These are phyloP conservation scores for Aspergillus sp. DNA, from an alignment of 2,329 filamentous ascomycete genomes.

Conservation along the genomic window DNA sequence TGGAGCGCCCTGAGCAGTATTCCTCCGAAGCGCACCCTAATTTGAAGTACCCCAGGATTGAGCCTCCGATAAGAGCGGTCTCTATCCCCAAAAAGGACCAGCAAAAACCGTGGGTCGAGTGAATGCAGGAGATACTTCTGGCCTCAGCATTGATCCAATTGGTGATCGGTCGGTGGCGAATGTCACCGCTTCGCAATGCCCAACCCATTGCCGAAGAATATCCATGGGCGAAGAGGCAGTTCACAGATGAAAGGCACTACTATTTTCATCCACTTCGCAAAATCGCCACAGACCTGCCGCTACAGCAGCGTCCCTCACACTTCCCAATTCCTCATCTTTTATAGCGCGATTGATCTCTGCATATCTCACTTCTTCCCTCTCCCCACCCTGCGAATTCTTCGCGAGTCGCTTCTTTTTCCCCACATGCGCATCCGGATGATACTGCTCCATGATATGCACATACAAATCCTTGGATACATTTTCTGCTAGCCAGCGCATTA, in stretches of 20 bases:
- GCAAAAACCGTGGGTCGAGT: no score
- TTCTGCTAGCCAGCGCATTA: conserved; percentile 68
- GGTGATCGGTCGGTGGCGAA: no score
- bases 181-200: not conserved
- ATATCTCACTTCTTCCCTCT: conserved; percentile 54
- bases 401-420: conserved; percentile 55
- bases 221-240: not conserved
- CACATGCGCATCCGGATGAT: conserved; percentile 72
- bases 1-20: no score
- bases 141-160: no score
- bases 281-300: conserved; percentile 72
- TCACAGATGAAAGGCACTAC: conserved; percentile 45
- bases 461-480: conserved; percentile 70
- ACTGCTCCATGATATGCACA: conserved; percentile 86
- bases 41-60: no score
- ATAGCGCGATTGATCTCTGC: conserved; percentile 71
- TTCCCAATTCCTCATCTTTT: conserved; percentile 56
- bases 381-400: conserved; percentile 10
- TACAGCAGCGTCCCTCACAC: conserved; percentile 61
- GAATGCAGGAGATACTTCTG: no score
- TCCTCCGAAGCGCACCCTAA: no score
- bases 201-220: not conserved
- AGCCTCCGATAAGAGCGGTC: no score
- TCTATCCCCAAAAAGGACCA: no score
- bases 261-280: conserved; percentile 56